Percentiles rank a stretch among this genome's conserved stretches.
Evolutionary conservation across 441 rosid genomes (phyloP).

Genomic region (Mallotus japonicus): DNA sequence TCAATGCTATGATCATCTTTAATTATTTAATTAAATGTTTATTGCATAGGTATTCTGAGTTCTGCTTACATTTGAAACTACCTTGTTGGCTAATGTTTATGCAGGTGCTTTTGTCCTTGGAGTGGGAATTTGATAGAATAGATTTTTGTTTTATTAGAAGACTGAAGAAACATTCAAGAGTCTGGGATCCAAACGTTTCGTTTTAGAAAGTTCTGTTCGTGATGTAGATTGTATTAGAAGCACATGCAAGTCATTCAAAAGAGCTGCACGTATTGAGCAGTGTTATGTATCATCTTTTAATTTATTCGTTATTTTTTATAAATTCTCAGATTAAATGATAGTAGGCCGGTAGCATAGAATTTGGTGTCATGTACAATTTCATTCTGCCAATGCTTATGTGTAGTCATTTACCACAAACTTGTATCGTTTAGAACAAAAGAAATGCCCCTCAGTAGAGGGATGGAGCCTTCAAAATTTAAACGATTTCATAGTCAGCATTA

Average conservation of each 20-base stretch:
- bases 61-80: neutral
- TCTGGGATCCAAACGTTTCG: neutral
- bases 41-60: neutral
- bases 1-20: neutral
- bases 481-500: too few relatives aligned
- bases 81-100: neutral
- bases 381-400: neutral
- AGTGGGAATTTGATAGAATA: neutral
- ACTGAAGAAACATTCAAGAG: neutral
- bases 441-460: too few relatives aligned
- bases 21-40: neutral
- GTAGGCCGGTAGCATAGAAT: neutral
- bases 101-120: constrained; percentile 14
- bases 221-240: neutral
- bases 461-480: too few relatives aligned
- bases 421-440: too few relatives aligned
- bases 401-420: too few relatives aligned
- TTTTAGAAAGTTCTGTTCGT: neutral
- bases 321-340: neutral
- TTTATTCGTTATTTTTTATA: neutral
- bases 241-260: neutral
- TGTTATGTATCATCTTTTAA: neutral
- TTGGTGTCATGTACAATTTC: neutral
- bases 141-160: neutral
- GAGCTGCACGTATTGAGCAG: neutral